Conservation (phyloP, 2,329 filamentous ascomycete species). For the Ceratocystis cubensis region DNA sequence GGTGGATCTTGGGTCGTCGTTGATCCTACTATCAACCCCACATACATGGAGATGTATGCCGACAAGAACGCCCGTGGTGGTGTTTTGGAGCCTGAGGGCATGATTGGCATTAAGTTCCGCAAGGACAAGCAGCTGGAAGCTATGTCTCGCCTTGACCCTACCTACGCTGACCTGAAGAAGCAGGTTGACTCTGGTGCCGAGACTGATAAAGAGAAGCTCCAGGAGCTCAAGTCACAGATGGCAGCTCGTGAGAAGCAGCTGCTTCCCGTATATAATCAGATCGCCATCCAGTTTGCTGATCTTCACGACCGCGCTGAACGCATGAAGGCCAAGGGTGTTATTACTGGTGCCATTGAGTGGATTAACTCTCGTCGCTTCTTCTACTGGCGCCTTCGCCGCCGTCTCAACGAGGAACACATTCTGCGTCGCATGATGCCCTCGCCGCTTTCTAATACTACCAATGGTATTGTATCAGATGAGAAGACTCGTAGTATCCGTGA, state of each 20-base stretch:
- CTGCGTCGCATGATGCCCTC: conserved; percentile 66
- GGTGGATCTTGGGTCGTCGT: conserved; percentile 99
- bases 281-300: conserved; percentile 93
- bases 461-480: conserved; percentile 28
- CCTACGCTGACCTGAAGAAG: conserved; percentile 74
- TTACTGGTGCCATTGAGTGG: conserved; percentile 76
- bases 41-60: conserved; percentile 98
- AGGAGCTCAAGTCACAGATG: conserved; percentile 73
- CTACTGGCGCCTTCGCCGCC: conserved; percentile 97
- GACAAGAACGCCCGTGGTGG: conserved; percentile 89
- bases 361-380: conserved; percentile 88
- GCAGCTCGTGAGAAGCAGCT: conserved; percentile 73
- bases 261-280: conserved; percentile 85
- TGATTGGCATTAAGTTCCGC: conserved; percentile 96
- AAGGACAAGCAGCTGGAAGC: conserved; percentile 95
- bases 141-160: conserved; percentile 83
- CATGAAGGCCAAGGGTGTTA: conserved; percentile 96
- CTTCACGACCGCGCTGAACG: conserved; percentile 91
- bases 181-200: conserved; percentile 51
- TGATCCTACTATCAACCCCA: conserved; percentile 93
- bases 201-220: conserved; percentile 60
- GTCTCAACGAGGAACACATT: conserved; percentile 95
- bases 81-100: conserved; percentile 95
- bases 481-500: conserved; percentile 45
- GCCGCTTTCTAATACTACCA: conserved; percentile 27